Evolutionary conservation across 768 basidiomycete genomes (phyloP), one percentile per base, ranked within the genome.

Genomic region (Suillus spraguei): DNA sequence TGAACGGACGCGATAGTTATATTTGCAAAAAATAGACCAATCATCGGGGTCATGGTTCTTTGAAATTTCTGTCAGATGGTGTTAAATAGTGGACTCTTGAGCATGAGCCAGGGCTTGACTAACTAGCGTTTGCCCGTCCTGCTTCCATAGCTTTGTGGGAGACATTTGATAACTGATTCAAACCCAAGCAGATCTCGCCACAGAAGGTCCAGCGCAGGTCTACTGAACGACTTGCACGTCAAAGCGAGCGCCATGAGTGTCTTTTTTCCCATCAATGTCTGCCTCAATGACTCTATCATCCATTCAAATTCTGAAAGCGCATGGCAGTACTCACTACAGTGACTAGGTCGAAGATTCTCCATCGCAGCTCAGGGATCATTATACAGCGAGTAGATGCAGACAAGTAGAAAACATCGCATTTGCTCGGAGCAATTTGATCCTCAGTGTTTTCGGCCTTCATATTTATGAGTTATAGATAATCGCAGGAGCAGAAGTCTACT

Each of bases 1-100:
- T 36, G 10, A 11, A 39, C 65, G 72, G 49, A 74, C 39, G 5
- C 55, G 55, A 11, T 56, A 17, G 36, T 24, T 24, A 13, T 56
- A 56, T 38, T 56, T 39, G 22, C 36, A 22, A 17, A 56, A 56
- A 24, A 39, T 39, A 5, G 22, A 24, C 38, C 38, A 58, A 5
- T 58, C 55, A 28, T 28, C 55, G 24, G 28, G 1, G 24, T 58
- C 55, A 41, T 39, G 17, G 55, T 9, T 13, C 55, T 58, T 28
- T 41, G 36, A 17, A 56, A 56, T 28, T 39, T 8, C 55, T 56
- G 17, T 28, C 16, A n/a, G 7, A 4, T 53, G 20, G 2, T 11
- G 5, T 28, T 1, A 56, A 41, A 28, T 11, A 10, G 24, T 13
- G 5, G 10, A 41, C 17, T 58, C 5, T 39, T 5, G 17, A 41